These are phyloP conservation scores for Echeveria elegans DNA, from an alignment of 164 flowering plant species.

Conservation along the genomic window DNA sequence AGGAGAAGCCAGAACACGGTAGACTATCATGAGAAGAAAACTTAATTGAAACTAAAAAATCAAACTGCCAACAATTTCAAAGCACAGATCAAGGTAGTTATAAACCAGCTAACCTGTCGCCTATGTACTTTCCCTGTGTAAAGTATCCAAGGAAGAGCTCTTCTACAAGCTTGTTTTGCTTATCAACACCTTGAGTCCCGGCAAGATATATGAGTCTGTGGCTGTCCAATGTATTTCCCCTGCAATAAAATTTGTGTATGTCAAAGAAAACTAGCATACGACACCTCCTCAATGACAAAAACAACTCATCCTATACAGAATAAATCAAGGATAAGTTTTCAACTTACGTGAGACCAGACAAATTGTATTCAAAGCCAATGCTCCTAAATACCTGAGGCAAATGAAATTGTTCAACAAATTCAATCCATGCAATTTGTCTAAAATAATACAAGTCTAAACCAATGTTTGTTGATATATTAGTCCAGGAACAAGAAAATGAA, in stretches of 20 bases:
- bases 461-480: not conserved
- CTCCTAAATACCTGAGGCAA: constrained; percentile 53
- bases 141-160: constrained; percentile 74
- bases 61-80: not conserved
- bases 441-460: not conserved
- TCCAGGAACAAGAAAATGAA: not conserved
- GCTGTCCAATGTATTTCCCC: constrained; percentile 85
- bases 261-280: not conserved
- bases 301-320: not conserved
- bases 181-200: constrained; percentile 57
- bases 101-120: constrained; percentile 44
- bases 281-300: not conserved
- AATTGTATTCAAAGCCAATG: constrained; percentile 54
- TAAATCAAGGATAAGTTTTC: not conserved
- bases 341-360: constrained; percentile 78
- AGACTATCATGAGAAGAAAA: not conserved
- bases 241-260: constrained; percentile 22
- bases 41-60: not conserved
- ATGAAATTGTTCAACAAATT: not conserved
- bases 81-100: not conserved
- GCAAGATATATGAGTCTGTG: constrained; percentile 80
- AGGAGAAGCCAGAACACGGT: not conserved
- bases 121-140: constrained; percentile 73
- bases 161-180: constrained; percentile 81
- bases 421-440: not conserved